Base-by-base conservation (phyloP, 345 rosid species). In the Erysimum cheiranthoides region DNA sequence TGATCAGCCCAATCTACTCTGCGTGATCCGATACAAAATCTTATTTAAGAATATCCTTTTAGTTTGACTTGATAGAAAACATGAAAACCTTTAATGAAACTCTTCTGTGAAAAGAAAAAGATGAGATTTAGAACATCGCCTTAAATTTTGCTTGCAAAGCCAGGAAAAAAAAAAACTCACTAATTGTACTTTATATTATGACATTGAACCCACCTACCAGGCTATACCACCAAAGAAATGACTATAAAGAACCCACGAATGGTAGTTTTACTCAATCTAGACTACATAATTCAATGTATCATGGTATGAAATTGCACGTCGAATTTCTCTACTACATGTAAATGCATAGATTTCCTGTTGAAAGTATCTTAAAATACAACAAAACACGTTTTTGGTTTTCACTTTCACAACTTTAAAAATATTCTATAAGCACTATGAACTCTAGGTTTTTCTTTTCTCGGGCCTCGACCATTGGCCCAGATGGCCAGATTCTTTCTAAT, bases 11-110 rank as follows among this genome's bases (percentile, higher is more conserved):
- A 18, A 45, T 70, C 74, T 45, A 32, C 35, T 57, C 12, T 70
- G 34, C 56, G 56, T 70, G 73, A 70, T 57, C 73, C 54, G 57
- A 70, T 42, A 57, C 43, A 42, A 42, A 42, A 14, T 46, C 68
- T 4, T 46, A 47, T 12, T 47, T 34, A 34, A 34, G 9, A 35
- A 30, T n/a, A 66, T 47, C 45, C 5, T 12, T 6, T 61, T 10
- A 38, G 49, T 61, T 21, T 38, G 32, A 60, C 66, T 40, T 27
- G 21, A 12, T 4, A 60, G 8, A 14, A 35, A 59, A 60, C 65
- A 62, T 27, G 35, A 8, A 62, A 62, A 27, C 11, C 13, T 42
- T 69, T 17, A 42, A 40, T 40, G 39, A 30, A 68, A 54, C 53
- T 46, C 34, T 34, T 52, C 58, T 27, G 6, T 10, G 4, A 21